A percentile compares a stretch with the other conserved stretches of the same genome.
Evolutionary conservation across 768 basidiomycete species (phyloP).

Genomic region (Brasilioporus rufonigricans): DNA sequence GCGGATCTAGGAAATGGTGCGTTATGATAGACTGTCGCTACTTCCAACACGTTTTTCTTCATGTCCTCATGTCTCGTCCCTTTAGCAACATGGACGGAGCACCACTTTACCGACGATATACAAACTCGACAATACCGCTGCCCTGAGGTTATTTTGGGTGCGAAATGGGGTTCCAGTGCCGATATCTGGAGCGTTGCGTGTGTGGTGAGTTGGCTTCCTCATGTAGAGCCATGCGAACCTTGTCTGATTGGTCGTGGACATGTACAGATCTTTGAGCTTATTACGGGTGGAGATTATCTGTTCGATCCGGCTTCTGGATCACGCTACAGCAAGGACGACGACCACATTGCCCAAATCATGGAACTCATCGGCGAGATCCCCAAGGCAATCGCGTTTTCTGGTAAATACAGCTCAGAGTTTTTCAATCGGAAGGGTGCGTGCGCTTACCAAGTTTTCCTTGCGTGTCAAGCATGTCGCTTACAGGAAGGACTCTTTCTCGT

Average conservation of each 20-base stretch:
- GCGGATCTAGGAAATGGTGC: constrained; percentile 95
- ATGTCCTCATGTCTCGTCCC: constrained; percentile 1
- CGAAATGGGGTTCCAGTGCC: constrained; percentile 92
- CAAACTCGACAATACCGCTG: constrained; percentile 97
- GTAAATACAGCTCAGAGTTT: constrained; percentile 92
- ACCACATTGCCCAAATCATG: constrained; percentile 97
- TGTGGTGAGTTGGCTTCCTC: constrained; percentile 55
- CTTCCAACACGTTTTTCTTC: background rate
- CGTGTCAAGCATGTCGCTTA: constrained; percentile 8
- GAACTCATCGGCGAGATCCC: constrained; percentile 93
- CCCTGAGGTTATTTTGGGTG: constrained; percentile 96
- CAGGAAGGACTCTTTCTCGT: background rate
- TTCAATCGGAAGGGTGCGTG: constrained; percentile 90
- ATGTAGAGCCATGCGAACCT: background rate
- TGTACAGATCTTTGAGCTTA: constrained; percentile 83
- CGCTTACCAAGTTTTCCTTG: background rate
- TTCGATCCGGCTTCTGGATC: constrained; percentile 96
- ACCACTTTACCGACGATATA: constrained; percentile 99
- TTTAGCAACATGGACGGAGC: constrained; percentile 80
- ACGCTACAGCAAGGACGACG: constrained; percentile 94
- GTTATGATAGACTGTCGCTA: constrained; percentile 20
- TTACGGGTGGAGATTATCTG: constrained; percentile 96
- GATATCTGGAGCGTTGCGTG: constrained; percentile 98
- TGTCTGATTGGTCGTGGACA: background rate
- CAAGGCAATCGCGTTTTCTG: constrained; percentile 75